phyloP scores from a whole-genome alignment of 495 filamentous ascomycete genomes.

The Glonium stellatum region DNA sequence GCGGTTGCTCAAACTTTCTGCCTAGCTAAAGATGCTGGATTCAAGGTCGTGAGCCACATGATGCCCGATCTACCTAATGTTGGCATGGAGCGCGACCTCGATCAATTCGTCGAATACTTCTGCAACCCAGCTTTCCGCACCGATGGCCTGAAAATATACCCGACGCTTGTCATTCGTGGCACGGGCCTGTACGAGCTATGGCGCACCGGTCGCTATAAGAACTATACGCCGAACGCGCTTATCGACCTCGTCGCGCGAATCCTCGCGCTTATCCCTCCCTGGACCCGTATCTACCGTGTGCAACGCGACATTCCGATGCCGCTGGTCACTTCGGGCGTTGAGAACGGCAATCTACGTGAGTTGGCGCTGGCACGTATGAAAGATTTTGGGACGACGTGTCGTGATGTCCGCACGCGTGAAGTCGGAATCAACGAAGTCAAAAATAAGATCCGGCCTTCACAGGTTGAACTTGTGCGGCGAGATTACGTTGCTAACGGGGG shows the following conservation, averaged over 20 bases:
- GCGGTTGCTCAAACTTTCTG: slow-evolving; percentile 92
- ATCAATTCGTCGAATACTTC: slow-evolving; percentile 96
- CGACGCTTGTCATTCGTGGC: slow-evolving; percentile 92
- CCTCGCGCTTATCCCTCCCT: slow-evolving; percentile 86
- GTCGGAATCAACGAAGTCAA: slow-evolving; percentile 99
- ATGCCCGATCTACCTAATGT: slow-evolving; percentile 99
- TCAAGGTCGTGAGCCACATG: slow-evolving; percentile 99
- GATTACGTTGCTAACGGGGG: slow-evolving; percentile 93
- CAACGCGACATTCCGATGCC: slow-evolving; percentile 99
- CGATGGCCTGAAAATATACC: slow-evolving; percentile 98
- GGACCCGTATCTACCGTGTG: slow-evolving; percentile 97
- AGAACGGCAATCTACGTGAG: slow-evolving; percentile 95
- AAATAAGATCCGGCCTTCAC: slow-evolving; percentile 91
- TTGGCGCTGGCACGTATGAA: slow-evolving; percentile 93
- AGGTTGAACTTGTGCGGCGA: slow-evolving; percentile 91
- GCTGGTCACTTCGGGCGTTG: slow-evolving; percentile 89
- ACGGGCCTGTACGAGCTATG: slow-evolving; percentile 96
- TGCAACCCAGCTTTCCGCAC: slow-evolving; percentile 94
- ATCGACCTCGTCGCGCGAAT: slow-evolving; percentile 95
- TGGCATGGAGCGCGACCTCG: slow-evolving; percentile 93
- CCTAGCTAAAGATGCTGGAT: slow-evolving; percentile 91
- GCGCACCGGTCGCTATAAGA: slow-evolving; percentile 94
- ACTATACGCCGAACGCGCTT: slow-evolving; percentile 94
- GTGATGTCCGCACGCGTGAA: slow-evolving; percentile 95
- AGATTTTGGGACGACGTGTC: slow-evolving; percentile 94